A percentile compares a stretch with the other conserved stretches of the same genome.
Conservation (phyloP, 805 yeast species). For the Pichia phayaonensis region DNA sequence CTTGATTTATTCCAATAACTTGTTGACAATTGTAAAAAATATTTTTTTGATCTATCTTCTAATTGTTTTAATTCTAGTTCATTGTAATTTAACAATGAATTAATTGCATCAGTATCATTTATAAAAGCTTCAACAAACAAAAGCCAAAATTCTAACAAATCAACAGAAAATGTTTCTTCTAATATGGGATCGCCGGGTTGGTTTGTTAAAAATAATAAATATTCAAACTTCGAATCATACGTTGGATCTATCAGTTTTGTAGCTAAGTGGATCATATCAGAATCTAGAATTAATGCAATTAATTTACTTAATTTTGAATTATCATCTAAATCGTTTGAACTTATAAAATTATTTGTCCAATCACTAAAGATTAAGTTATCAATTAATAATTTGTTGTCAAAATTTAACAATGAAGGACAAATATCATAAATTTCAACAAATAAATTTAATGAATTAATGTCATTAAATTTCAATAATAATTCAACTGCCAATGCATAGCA, state of each 20-base stretch:
- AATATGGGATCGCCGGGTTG: conserved; percentile 49
- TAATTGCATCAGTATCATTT: conserved; percentile 38
- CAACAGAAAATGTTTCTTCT: conserved; percentile 51
- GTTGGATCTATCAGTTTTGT: conserved; percentile 30
- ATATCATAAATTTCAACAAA: conserved; percentile 40
- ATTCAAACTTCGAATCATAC: conserved; percentile 36
- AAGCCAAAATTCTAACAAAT: conserved; percentile 62
- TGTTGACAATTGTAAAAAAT: conserved; percentile 46
- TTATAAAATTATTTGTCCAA: conserved; percentile 39
- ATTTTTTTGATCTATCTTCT: conserved; percentile 26
- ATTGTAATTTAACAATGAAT: conserved; percentile 28
- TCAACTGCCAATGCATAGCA: conserved; percentile 15
- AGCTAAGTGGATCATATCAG: conserved; percentile 38
- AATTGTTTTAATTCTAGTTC: conserved; percentile 23
- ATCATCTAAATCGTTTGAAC: conserved; percentile 22
- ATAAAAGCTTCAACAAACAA: conserved; percentile 51
- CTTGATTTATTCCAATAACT: conserved; percentile 67
- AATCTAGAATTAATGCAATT: conserved; percentile 38
- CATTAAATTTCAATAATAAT: conserved; percentile 11
- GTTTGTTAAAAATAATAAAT: conserved; percentile 46
- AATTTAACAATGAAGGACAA: conserved; percentile 34
- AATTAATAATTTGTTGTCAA: conserved; percentile 25
- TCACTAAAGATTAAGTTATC: conserved; percentile 33
- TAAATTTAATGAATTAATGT: conserved; percentile 27
- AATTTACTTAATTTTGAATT: conserved; percentile 38